phyloP scores from a whole-genome alignment of 805 yeast species.

The Metschnikowia colocasiae region DNA sequence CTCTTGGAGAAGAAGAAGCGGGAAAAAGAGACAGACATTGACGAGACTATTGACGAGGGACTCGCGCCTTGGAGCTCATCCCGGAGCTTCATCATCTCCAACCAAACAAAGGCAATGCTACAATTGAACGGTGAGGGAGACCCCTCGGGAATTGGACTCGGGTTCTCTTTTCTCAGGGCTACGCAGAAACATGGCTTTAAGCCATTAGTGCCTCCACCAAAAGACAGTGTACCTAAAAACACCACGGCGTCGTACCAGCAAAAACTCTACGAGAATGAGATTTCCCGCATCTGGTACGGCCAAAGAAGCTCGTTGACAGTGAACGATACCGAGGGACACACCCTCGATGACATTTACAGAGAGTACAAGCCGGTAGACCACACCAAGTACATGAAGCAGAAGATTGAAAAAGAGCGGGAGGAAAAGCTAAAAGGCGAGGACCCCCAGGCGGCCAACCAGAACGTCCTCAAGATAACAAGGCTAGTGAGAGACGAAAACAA shows the following conservation, averaged over 20 bases:
- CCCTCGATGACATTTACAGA: slow-evolving; percentile 33
- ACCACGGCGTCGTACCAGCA: slow-evolving; percentile 61
- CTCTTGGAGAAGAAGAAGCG: slow-evolving; percentile 28
- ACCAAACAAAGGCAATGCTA: slow-evolving; percentile 95
- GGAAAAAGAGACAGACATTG: slow-evolving; percentile 27
- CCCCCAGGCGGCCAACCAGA: slow-evolving; percentile 19
- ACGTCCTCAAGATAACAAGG: slow-evolving; percentile 56
- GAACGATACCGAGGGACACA: slow-evolving; percentile 36
- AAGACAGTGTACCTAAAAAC: slow-evolving; percentile 37
- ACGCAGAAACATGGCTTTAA: slow-evolving; percentile 93
- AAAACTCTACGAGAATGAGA: slow-evolving; percentile 86
- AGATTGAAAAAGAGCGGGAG: slow-evolving; percentile 34
- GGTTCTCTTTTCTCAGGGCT: slow-evolving; percentile 80
- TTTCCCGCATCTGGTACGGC: slow-evolving; percentile 82
- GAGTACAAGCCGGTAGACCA: slow-evolving; percentile 39
- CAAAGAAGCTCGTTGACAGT: slow-evolving; percentile 60
- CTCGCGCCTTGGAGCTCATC: slow-evolving; percentile 94
- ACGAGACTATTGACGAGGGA: slow-evolving; percentile 73
- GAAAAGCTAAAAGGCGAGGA: slow-evolving; percentile 28
- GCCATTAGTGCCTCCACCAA: slow-evolving; percentile 35
- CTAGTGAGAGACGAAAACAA: slow-evolving; percentile 82
- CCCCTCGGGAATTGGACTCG: slow-evolving; percentile 87
- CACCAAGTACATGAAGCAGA: slow-evolving; percentile 28
- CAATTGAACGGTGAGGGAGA: slow-evolving; percentile 94
- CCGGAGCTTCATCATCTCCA: slow-evolving; percentile 84